These are phyloP conservation scores for Botryotinia globosa DNA, from an alignment of 2,329 filamentous ascomycete genomes.

Conservation along the genomic window DNA sequence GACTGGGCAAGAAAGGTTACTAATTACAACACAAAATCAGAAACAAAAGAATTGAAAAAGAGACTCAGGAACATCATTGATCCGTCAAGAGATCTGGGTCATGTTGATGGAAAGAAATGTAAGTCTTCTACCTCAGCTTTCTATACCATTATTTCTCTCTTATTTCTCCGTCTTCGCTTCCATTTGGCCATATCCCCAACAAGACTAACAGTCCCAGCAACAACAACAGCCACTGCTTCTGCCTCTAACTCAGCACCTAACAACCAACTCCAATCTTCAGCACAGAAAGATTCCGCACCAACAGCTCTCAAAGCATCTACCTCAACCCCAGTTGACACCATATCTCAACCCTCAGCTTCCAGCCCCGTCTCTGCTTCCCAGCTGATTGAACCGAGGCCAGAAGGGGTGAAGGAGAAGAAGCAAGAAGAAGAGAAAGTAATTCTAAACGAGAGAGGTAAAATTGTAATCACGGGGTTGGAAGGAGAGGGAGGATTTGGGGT, in stretches of 20 bases:
- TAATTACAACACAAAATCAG: not conserved
- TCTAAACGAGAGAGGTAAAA: conserved; percentile 22
- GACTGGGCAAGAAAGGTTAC: not conserved
- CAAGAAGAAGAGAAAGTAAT: not conserved
- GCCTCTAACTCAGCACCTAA: not conserved
- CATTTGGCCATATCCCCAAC: not conserved
- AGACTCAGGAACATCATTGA: conserved; percentile 75
- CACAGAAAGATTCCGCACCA: not conserved
- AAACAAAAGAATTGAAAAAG: conserved; percentile 20
- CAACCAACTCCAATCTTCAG: not conserved
- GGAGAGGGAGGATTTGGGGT: conserved; percentile 15
- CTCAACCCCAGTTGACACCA: not conserved
- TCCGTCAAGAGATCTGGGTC: conserved; percentile 73
- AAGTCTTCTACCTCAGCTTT: not conserved
- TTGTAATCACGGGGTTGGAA: conserved; percentile 16
- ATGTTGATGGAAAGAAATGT: conserved; percentile 60
- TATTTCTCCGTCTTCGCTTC: not conserved
- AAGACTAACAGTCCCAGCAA: not conserved
- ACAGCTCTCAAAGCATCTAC: not conserved
- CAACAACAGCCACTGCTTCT: not conserved
- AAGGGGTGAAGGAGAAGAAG: not conserved
- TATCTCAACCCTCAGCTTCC: not conserved
- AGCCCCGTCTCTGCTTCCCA: not conserved
- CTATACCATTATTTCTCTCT: not conserved
- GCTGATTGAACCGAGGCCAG: not conserved